Evolutionary conservation across 495 filamentous ascomycete genomes (phyloP).

Genomic region (Aspergillus diversus): DNA sequence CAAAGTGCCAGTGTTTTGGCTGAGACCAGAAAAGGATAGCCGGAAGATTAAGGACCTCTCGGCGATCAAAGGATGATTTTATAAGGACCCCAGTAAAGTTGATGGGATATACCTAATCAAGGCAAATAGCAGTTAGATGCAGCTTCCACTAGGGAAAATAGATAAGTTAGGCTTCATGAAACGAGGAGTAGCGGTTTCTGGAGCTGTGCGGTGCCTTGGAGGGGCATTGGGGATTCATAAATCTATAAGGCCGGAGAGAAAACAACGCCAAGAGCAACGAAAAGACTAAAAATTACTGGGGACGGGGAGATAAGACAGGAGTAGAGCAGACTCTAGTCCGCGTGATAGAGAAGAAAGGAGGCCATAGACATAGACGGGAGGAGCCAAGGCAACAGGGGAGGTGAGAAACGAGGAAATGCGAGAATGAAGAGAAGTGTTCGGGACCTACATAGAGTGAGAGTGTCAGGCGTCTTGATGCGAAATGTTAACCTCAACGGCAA

Average conservation of each 20-base stretch:
- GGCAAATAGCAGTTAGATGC: neutral
- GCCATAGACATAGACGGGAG: neutral
- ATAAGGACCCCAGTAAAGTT: neutral
- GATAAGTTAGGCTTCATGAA: conserved; percentile 3
- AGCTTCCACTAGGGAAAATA: neutral
- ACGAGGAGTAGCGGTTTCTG: neutral
- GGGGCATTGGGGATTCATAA: conserved; percentile 17
- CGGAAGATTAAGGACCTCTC: neutral
- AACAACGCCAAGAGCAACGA: neutral
- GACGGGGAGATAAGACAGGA: conserved; percentile 7
- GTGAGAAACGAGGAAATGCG: neutral
- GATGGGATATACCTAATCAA: neutral
- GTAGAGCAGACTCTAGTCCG: neutral
- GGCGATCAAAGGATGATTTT: neutral
- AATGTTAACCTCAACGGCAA: neutral
- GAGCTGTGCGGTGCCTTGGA: conserved; percentile 7
- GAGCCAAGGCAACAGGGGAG: neutral
- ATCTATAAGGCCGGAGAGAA: conserved; percentile 4
- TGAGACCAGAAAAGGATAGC: neutral
- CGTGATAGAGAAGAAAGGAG: neutral
- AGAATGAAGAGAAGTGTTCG: conserved; percentile 9
- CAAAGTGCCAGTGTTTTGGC: too few species aligned
- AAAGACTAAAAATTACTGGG: conserved; percentile 3
- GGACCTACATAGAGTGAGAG: conserved; percentile 6
- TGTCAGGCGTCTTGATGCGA: neutral